Evolutionary conservation across 2,329 filamentous ascomycete species (phyloP).

Genomic region (Fusarium mangiferae): DNA sequence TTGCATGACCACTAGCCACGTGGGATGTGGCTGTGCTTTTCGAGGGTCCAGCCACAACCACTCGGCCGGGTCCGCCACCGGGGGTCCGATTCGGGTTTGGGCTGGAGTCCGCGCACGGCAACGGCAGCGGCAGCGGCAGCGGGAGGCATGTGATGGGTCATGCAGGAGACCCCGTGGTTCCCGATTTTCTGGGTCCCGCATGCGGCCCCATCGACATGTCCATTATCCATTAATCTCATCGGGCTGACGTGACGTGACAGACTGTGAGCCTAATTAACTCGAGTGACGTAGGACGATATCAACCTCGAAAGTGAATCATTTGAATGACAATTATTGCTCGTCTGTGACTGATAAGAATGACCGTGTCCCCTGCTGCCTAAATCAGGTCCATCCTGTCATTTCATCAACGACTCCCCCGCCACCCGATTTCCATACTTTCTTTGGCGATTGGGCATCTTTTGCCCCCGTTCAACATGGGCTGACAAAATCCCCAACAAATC

Average conservation of each 20-base stretch:
- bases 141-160: conserved; percentile 35
- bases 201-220: conserved; percentile 12
- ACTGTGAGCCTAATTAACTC: background rate
- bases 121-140: background rate
- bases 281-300: conserved; percentile 10
- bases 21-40: conserved; percentile 38
- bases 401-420: conserved; percentile 1
- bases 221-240: background rate
- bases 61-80: conserved; percentile 41
- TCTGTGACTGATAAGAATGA: background rate
- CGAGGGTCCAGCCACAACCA: conserved; percentile 22
- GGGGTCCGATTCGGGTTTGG: conserved; percentile 40
- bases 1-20: conserved; percentile 31
- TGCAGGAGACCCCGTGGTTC: conserved; percentile 33
- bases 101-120: background rate
- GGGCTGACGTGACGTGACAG: background rate
- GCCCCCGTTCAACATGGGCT: conserved; percentile 1
- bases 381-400: conserved; percentile 6
- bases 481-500: background rate
- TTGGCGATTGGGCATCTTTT: conserved; percentile 20
- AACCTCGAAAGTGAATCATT: background rate
- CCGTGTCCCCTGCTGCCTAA: conserved; percentile 5
- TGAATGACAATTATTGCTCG: background rate
- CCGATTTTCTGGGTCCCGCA: conserved; percentile 25
- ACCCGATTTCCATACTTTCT: background rate